phyloP scores from a whole-genome alignment of 2,329 filamentous ascomycete genomes.

The Thyridium curvatum region DNA sequence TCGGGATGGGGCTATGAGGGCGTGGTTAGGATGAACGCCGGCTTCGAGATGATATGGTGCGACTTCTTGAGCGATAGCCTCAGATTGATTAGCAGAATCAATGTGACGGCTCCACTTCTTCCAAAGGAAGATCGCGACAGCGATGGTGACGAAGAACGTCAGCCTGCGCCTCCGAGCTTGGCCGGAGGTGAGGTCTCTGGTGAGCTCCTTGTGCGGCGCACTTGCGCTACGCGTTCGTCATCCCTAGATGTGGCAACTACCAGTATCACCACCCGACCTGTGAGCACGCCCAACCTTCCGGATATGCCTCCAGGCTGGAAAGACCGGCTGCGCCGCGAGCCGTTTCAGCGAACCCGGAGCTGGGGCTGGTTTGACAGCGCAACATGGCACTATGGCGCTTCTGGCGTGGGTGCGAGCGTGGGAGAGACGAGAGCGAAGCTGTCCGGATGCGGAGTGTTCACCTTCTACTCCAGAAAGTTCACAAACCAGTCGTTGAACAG shows the following conservation, averaged over 20 bases:
- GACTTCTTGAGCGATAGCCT: constrained; percentile 37
- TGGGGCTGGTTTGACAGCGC: constrained; percentile 40
- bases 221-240: too few species aligned
- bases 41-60: constrained; percentile 47
- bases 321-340: constrained; percentile 19
- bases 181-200: too few species aligned
- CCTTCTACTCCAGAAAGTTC: constrained; percentile 35
- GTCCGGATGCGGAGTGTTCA: constrained; percentile 34
- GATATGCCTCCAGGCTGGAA: not conserved
- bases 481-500: constrained; percentile 20
- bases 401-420: constrained; percentile 25
- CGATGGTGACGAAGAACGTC: constrained; percentile 4
- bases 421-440: constrained; percentile 35
- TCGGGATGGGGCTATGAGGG: constrained; percentile 42
- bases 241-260: too few species aligned
- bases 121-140: constrained; percentile 7
- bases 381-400: constrained; percentile 33
- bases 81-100: constrained; percentile 33
- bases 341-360: constrained; percentile 29
- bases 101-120: constrained; percentile 37
- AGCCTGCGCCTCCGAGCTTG: too few species aligned
- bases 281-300: not conserved
- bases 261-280: constrained; percentile 19
- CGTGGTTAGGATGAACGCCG: constrained; percentile 43
- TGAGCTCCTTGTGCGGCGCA: too few species aligned